Conservation (phyloP, 2,329 filamentous ascomycete genomes). For the Arthrinium phaeospermum region DNA sequence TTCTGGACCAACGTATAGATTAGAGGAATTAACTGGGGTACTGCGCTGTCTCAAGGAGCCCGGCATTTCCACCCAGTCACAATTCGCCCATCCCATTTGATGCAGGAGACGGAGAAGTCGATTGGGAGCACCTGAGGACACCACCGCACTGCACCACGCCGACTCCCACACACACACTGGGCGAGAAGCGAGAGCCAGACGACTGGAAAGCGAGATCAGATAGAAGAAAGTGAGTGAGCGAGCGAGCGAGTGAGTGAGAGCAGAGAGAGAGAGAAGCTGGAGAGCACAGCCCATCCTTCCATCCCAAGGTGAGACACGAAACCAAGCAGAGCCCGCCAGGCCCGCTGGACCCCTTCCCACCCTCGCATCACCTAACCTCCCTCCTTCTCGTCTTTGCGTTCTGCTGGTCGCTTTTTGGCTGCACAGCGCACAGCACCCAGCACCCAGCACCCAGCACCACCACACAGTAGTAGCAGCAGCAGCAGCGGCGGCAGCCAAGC, state of each 20-base stretch:
- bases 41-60: slow-evolving; percentile 15
- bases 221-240: neutral
- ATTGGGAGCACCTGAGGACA: slow-evolving; percentile 12
- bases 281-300: slow-evolving; percentile 18
- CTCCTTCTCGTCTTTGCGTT: neutral
- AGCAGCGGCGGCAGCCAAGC: neutral
- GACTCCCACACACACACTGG: neutral
- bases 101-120: neutral
- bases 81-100: slow-evolving; percentile 13
- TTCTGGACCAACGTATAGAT: neutral
- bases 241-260: neutral
- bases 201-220: neutral
- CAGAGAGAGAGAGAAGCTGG: slow-evolving; percentile 2
- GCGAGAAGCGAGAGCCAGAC: neutral
- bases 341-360: slow-evolving; percentile 19
- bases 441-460: neutral
- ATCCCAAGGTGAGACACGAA: slow-evolving; percentile 19
- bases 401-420: slow-evolving; percentile 6
- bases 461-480: neutral
- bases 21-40: slow-evolving; percentile 16
- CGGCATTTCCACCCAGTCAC: slow-evolving; percentile 14
- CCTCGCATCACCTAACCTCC: slow-evolving; percentile 9
- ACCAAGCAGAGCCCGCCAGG: slow-evolving; percentile 7
- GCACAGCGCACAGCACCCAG: neutral
- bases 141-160: neutral